Evolutionary conservation across 2,329 filamentous ascomycete species (phyloP).

Genomic region (Trichophyton schoenleinii): DNA sequence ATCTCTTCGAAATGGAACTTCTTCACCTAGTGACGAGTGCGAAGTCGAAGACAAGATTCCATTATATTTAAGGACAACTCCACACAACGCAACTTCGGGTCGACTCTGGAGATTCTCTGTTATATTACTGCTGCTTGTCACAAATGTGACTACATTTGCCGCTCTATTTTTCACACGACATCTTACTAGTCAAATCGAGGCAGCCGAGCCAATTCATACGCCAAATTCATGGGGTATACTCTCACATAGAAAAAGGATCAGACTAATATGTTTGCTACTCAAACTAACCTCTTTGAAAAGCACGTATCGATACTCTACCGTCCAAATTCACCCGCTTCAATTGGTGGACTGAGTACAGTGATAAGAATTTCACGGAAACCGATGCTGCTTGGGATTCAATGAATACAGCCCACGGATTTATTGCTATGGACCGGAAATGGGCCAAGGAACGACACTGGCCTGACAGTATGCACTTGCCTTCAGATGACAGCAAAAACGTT

Average conservation of each 20-base stretch:
- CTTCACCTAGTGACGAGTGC: too few species aligned
- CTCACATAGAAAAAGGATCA: too few species aligned
- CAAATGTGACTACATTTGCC: background rate
- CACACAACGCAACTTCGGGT: background rate
- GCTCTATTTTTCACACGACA: background rate
- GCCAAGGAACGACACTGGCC: conserved; percentile 15
- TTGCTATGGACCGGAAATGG: conserved; percentile 18
- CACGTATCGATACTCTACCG: too few species aligned
- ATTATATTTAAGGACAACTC: background rate
- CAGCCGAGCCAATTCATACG: too few species aligned
- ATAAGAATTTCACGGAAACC: background rate
- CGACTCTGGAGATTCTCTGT: background rate
- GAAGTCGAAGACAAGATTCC: background rate
- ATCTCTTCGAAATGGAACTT: too few species aligned
- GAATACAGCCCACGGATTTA: conserved; percentile 17
- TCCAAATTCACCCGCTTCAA: background rate
- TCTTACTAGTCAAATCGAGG: too few species aligned
- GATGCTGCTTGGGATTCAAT: conserved; percentile 17
- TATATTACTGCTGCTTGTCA: background rate
- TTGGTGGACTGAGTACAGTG: background rate
- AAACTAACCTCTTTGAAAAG: too few species aligned
- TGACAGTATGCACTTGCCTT: conserved; percentile 12
- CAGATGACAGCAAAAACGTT: conserved; percentile 12
- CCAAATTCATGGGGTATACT: too few species aligned
- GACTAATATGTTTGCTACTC: too few species aligned